Evolutionary conservation across 163 green algal genomes (phyloP).

Genomic region (Trebouxia gelatinosa): DNA sequence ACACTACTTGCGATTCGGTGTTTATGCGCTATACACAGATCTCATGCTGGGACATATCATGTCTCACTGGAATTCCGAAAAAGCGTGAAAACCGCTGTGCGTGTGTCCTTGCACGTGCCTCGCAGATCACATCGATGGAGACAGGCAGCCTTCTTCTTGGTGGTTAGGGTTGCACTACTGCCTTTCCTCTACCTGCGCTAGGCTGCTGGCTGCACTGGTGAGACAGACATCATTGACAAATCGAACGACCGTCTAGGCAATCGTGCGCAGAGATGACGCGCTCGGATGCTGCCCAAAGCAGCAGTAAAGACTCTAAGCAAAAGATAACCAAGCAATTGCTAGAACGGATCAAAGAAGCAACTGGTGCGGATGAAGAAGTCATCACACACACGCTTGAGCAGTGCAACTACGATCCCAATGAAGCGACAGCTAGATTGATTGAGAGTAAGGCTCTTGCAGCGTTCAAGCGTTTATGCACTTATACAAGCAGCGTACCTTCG

Average conservation of each 20-base stretch:
- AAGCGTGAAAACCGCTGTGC: too few relatives aligned
- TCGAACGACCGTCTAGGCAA: too few relatives aligned
- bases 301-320: not conserved
- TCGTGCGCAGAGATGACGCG: not conserved
- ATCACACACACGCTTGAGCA: constrained; percentile 45
- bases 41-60: not conserved
- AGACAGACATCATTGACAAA: too few relatives aligned
- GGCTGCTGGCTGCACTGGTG: too few relatives aligned
- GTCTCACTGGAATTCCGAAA: not conserved
- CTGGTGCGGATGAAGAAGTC: constrained; percentile 48
- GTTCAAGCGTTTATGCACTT: too few relatives aligned
- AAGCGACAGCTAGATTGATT: constrained; percentile 51
- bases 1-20: not conserved
- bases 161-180: not conserved
- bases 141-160: constrained; percentile 35
- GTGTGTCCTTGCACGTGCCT: too few relatives aligned
- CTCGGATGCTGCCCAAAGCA: constrained; percentile 10
- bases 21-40: not conserved
- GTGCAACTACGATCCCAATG: constrained; percentile 57
- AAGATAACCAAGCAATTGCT: constrained; percentile 38
- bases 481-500: too few relatives aligned
- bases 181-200: too few relatives aligned
- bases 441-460: too few relatives aligned
- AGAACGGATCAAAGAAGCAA: constrained; percentile 50
- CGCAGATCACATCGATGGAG: not conserved